phyloP scores from a whole-genome alignment of 306 rosid species.

The Alnus glutinosa region DNA sequence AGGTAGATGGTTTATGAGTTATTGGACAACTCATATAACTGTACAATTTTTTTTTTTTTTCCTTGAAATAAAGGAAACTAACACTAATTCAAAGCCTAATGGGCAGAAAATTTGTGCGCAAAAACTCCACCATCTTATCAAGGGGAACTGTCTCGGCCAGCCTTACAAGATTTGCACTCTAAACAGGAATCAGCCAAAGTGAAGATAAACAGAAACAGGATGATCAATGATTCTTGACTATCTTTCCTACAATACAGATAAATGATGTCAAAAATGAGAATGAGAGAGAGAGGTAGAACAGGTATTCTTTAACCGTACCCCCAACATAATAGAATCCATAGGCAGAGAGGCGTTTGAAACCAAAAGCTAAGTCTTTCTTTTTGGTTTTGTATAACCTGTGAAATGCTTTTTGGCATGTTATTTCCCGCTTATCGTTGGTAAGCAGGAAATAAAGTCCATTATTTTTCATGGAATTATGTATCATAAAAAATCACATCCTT shows the following conservation, averaged over 20 bases:
- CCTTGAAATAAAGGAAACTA: neutral
- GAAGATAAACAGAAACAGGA: constrained; percentile 24
- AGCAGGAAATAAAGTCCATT: neutral
- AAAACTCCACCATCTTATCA: neutral
- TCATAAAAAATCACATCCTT: neutral
- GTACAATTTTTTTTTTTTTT: neutral
- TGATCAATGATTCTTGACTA: constrained; percentile 17
- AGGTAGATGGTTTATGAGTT: neutral
- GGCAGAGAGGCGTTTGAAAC: neutral
- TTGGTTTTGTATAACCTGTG: neutral
- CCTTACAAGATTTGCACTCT: neutral
- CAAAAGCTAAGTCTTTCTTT: neutral
- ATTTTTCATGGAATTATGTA: neutral
- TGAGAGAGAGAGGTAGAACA: neutral
- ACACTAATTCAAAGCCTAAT: neutral
- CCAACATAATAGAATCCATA: neutral
- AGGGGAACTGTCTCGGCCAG: neutral
- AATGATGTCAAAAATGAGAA: neutral
- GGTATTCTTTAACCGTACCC: neutral
- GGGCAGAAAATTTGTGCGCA: neutral
- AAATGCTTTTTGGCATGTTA: neutral
- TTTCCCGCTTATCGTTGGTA: neutral
- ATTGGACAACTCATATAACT: neutral
- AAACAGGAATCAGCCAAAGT: constrained; percentile 8
- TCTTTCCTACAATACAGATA: constrained; percentile 30